Base-by-base conservation (phyloP, 2,329 filamentous ascomycete genomes). In the Hypoxylon sp. region DNA sequence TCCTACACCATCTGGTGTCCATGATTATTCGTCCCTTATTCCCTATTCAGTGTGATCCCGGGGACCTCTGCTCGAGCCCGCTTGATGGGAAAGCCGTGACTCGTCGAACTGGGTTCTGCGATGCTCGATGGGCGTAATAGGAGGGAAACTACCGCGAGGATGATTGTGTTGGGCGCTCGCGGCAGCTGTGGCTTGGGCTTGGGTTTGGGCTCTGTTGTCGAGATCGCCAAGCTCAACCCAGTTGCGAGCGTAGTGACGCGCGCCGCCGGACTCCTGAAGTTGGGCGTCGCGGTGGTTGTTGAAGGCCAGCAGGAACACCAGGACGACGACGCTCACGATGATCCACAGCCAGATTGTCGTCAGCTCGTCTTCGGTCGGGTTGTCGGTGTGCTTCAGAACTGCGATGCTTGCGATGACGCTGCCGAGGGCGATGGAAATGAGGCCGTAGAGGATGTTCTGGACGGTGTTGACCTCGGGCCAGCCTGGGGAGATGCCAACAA, bases 191-290 rank as follows among this genome's bases (percentile, higher is more conserved):
- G 48, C n/a, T 5, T 9, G 29, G 6, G 31, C 4, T n/a, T 9
- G 2, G 6, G 31, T 1, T n/a, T 9, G 2, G 48, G 4, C n/a
- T 22, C 19, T 1, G 19, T 31, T 31, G 5, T 46, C 9, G 3
- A 31, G 39, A 11, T 50, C 37, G 3, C 42, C 44, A 11, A 63
- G 33, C 17, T 63, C 60, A 24, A 51, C 14, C 61, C 61, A 63
- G n/a, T n/a, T n/a, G 17, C n/a, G 22, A 19, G 44, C 22, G 11
- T n/a, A 35, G 3, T 13, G 26, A 4, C 19, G 14, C 22, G 1
- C 11, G 11, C 19, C 24, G 3, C 58, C 57, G 3, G 13, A 52
- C n/a, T 61, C 58, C 4, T 50, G 14, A 14, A 57, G 3, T 13
- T 29, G 13, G 24, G 31, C 22, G 4, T 24, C 42, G 4, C 63